Conservation (phyloP, 495 filamentous ascomycete genomes). For the Neurospora sublineolata region DNA sequence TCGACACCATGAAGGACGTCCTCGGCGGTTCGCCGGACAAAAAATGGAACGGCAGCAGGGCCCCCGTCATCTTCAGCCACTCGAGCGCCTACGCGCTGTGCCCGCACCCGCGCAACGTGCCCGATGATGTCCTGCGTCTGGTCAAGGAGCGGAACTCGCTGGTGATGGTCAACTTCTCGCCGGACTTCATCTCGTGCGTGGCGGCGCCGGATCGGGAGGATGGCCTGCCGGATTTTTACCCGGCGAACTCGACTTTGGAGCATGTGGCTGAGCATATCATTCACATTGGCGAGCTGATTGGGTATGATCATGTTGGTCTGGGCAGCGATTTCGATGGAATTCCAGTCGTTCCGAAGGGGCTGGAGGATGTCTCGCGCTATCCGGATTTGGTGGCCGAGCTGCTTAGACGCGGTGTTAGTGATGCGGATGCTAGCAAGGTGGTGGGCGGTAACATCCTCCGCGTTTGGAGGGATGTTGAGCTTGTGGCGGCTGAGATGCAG, state of each 20-base stretch:
- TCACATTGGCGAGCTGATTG: constrained; percentile 57
- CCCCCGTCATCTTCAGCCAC: constrained; percentile 67
- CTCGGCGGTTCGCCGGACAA: constrained; percentile 28
- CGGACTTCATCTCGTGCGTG: constrained; percentile 66
- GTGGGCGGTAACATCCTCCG: constrained; percentile 64
- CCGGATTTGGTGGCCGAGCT: constrained; percentile 70
- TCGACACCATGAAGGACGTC: constrained; percentile 61
- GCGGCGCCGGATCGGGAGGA: constrained; percentile 41
- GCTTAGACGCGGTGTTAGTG: constrained; percentile 52
- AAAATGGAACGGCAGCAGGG: constrained; percentile 40
- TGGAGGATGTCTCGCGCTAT: constrained; percentile 75
- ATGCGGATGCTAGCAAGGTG: constrained; percentile 54
- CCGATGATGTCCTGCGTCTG: constrained; percentile 55
- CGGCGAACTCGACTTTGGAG: constrained; percentile 57
- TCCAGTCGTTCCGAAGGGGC: constrained; percentile 40
- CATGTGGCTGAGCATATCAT: constrained; percentile 67
- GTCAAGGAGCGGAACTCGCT: constrained; percentile 49
- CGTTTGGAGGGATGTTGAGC: constrained; percentile 65
- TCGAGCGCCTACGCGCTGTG: constrained; percentile 55
- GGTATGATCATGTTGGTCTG: constrained; percentile 63
- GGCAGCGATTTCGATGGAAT: constrained; percentile 70
- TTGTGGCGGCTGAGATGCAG: constrained; percentile 50
- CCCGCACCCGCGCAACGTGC: constrained; percentile 60
- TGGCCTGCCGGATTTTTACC: constrained; percentile 46
- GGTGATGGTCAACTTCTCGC: constrained; percentile 70